Conservation (phyloP, 805 yeast genomes). For the Sungouiozyma intestinalis region DNA sequence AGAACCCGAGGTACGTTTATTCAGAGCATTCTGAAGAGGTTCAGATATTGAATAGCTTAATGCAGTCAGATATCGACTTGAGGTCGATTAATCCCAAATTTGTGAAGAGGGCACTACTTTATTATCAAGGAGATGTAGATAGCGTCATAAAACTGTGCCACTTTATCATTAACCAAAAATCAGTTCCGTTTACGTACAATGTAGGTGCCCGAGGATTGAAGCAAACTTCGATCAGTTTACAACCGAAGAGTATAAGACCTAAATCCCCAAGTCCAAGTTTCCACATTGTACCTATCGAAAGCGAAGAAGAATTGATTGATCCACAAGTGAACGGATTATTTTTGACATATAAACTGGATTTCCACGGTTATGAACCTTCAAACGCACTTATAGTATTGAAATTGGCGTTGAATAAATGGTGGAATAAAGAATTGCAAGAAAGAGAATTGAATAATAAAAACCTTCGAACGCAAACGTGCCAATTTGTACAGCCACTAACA, state of each 20-base stretch:
- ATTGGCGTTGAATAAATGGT: conserved; percentile 43
- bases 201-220: background rate
- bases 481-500: conserved; percentile 34
- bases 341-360: conserved; percentile 33
- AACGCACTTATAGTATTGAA: conserved; percentile 36
- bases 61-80: conserved; percentile 29
- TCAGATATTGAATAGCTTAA: conserved; percentile 27
- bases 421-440: conserved; percentile 42
- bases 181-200: conserved; percentile 1
- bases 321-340: conserved; percentile 7
- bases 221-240: background rate
- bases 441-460: conserved; percentile 35
- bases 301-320: background rate
- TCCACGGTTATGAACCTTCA: conserved; percentile 43
- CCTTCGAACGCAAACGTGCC: conserved; percentile 29
- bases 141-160: conserved; percentile 1
- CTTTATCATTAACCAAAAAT: conserved; percentile 1
- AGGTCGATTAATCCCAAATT: conserved; percentile 32
- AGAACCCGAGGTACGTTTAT: conserved; percentile 3
- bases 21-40: conserved; percentile 16
- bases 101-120: conserved; percentile 30
- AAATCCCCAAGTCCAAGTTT: background rate
- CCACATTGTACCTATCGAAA: background rate
- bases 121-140: conserved; percentile 36
- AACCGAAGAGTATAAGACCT: background rate